Base-by-base conservation (phyloP, 805 yeast species). In the Barnettozyma californica region DNA sequence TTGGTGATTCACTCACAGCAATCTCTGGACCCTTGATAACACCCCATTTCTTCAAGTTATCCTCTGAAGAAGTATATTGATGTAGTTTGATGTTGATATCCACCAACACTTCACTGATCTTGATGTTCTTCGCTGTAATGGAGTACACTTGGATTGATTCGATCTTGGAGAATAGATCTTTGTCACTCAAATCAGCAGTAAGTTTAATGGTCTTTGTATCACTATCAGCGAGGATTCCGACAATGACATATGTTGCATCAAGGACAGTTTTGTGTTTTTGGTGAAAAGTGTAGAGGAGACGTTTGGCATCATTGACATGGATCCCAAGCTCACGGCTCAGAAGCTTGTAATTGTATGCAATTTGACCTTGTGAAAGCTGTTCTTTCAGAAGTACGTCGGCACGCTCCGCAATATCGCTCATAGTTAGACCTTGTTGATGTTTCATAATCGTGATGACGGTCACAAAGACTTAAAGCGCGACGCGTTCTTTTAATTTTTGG, bases 321-420 rank as follows among this genome's bases (percentile, higher is more conserved):
- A 76, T 59, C n/a, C 60, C 59, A 45, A 74, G 55, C 8, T 63
- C 65, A 41, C 78, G 62, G 4, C 79, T 64, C 8, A 75, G 62
- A 8, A 69, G 59, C 43, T 69, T 70, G 53, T 73, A 77, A 1
- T 76, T 74, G 39, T 73, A 53, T n/a, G 52, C 27, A 8, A 44
- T 21, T 3, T 46, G 37, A 1, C 47, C 52, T 5, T 43, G 19
- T 13, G 13, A 31, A 2, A 49, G 36, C 2, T 43, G 44, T 10
- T 40, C 16, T 13, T 29, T 43, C 29, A 49, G 47, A 6, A 49
- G 37, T 2, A 9, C 4, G 5, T 49, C 36, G 8, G 47, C 39
- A 21, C 23, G 26, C 8, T 35, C 36, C 6, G 26, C 36, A 27
- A 41, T 23, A 18, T 35, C 41, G 33, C 35, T 25, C 44, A 42